Evolutionary conservation across 2,329 filamentous ascomycete genomes (phyloP), one percentile per base, ranked within the genome.

Genomic region (Blastomyces emzantsi): DNA sequence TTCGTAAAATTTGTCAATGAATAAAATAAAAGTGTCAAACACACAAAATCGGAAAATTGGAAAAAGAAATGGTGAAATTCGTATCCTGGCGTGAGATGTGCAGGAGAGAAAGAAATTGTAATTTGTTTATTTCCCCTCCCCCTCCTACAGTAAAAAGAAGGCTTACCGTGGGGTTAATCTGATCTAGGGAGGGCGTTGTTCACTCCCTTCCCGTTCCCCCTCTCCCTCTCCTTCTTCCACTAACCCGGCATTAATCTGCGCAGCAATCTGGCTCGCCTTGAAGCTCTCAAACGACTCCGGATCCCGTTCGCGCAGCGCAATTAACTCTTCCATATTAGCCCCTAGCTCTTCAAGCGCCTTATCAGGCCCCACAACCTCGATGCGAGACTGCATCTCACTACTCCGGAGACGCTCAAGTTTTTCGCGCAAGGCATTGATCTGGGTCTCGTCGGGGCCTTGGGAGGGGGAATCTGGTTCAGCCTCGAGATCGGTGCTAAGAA

Each of bases 401-500:
- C 76, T 76, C 25, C 75, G 74, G 6, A 81, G 66, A 52, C 70
- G 72, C 57, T 81, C 78, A 5, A 81, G 70, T 63, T 75, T 77
- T 62, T 75, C 70, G 1, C 78, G 74, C 33, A 81, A 66, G 36
- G 74, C 78, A 19, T 76, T 75, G 8, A 87, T 70, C 62, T 82
- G 76, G 2, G 74, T 72, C 19, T 78, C 71, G 47, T 79, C 77
- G 2, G 74, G 73, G 1, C 71, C 71, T 1, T 72, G 72, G 11
- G 71, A 67, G 6, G 47, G 30, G 7, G 36, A n/a, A 49, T 39
- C 33, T 3, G 22, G 30, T 19, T 28, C 22, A n/a, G 36, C 22
- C 61, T 80, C 77, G 2, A 78, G 68, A 3, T 80, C 77, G 3
- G 81, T 78, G 19, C 57, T 57, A 25, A 89, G 76, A 47, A 89